Evolutionary conservation across 2,329 filamentous ascomycete species (phyloP).

Genomic region (Colletotrichum abscissum): DNA sequence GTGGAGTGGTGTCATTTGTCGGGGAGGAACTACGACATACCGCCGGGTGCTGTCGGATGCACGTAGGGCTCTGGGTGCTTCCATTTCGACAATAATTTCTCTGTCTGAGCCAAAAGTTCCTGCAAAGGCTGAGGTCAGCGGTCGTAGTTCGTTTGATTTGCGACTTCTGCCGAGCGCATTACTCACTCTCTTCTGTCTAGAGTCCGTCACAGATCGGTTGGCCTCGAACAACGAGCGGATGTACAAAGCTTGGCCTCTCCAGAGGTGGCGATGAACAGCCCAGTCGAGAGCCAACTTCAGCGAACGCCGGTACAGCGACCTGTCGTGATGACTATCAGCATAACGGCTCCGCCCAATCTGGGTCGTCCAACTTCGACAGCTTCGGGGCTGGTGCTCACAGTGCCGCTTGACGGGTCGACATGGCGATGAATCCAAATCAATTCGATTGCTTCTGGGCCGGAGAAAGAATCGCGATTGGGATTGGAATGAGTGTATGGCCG

Average conservation of each 20-base stretch:
- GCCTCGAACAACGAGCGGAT: constrained; percentile 96
- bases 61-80: constrained; percentile 97
- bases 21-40: constrained; percentile 59
- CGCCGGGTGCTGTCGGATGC: constrained; percentile 91
- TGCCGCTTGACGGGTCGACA: constrained; percentile 61
- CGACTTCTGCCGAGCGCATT: background rate
- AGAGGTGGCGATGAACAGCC: constrained; percentile 91
- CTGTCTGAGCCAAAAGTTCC: constrained; percentile 88
- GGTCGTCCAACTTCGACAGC: background rate
- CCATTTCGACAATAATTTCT: constrained; percentile 90
- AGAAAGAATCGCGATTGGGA: rapidly evolving
- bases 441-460: background rate
- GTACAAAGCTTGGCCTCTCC: constrained; percentile 96
- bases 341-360: background rate
- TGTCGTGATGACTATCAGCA: constrained; percentile 42
- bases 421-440: constrained; percentile 39
- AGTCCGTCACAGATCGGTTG: constrained; percentile 86
- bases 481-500: background rate
- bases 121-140: constrained; percentile 51
- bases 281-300: constrained; percentile 95
- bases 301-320: constrained; percentile 88
- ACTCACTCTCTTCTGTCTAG: constrained; percentile 84
- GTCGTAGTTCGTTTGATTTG: too few relatives aligned
- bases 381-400: constrained; percentile 53
- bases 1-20: background rate